Base-by-base conservation (phyloP, 2,329 filamentous ascomycete species). In the Elsinoe fawcettii region DNA sequence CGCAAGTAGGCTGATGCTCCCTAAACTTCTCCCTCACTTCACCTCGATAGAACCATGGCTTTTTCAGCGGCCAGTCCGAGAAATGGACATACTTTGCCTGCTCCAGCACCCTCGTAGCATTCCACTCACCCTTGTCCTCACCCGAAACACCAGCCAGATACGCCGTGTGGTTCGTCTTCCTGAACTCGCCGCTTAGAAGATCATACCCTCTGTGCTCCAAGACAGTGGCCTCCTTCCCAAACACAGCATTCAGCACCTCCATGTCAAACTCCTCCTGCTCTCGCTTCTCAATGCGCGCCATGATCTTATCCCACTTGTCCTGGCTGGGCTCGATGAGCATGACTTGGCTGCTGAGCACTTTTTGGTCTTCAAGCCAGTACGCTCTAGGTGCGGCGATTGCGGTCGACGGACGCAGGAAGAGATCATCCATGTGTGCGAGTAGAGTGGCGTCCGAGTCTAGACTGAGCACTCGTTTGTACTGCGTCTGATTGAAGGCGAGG, bases 81-180 rank as follows among this genome's bases (percentile, higher is more conserved):
- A 87, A 87, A 66, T 87, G 84, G 1, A 87, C 72, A 2, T 84
- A 74, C 62, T 85, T 86, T 8, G 82, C 80, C 63, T 86, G 82
- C 12, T 75, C 75, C 56, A 80, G 73, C 0, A 76, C 74, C 36
- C 67, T 70, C 23, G 81, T 70, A 0, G 82, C 76, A 63, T 86
- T 80, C 82, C 84, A 87, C 14, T 36, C 16, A n/a, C 14, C 16
- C 2, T 65, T 63, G 61, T 81, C 82, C 1, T 74, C 70, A 9
- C 70, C 64, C 44, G 30, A 23, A 2, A 16, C 39, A 27, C 25
- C 25, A n/a, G 25, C 49, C 2, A 84, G 64, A 60, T 80, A 84
- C 3, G 69, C 68, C 0, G 65, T 65, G 63, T 84, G 82, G 23
- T 80, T 69, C 2, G 78, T 73, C 1, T 59, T 64, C 6, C 84